These are phyloP conservation scores for Didymella segeticola DNA, from an alignment of 2,329 filamentous ascomycete species.

Conservation along the genomic window DNA sequence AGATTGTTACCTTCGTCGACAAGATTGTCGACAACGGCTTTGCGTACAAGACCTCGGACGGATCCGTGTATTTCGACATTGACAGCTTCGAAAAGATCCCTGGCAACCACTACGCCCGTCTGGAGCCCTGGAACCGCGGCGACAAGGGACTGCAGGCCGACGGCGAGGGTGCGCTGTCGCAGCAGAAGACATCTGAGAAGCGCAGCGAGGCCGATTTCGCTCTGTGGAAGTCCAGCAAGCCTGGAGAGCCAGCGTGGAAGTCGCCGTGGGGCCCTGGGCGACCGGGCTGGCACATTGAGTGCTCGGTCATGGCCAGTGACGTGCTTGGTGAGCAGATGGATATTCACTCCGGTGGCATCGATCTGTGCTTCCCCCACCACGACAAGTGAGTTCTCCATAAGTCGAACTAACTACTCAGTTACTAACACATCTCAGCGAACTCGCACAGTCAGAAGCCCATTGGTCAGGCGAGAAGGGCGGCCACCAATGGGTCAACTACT, in stretches of 20 bases:
- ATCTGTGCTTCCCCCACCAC: constrained; percentile 84
- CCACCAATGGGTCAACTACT: constrained; percentile 90
- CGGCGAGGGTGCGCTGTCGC: constrained; percentile 81
- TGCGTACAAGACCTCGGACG: constrained; percentile 76
- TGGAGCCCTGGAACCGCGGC: constrained; percentile 84
- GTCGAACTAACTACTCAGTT: background rate
- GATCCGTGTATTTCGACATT: constrained; percentile 95
- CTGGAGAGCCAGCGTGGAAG: constrained; percentile 89
- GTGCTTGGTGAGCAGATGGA: constrained; percentile 86
- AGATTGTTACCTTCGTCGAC: constrained; percentile 86
- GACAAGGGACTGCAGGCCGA: constrained; percentile 85
- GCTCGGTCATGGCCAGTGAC: constrained; percentile 92
- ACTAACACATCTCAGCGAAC: constrained; percentile 56
- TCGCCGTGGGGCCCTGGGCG: constrained; percentile 87
- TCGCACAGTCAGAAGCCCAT: constrained; percentile 90
- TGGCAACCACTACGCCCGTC: constrained; percentile 83
- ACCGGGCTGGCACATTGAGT: constrained; percentile 97
- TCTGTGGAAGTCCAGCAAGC: constrained; percentile 90
- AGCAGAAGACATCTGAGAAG: constrained; percentile 67
- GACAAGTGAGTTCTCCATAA: constrained; percentile 57
- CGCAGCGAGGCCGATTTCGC: constrained; percentile 84
- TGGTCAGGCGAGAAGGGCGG: constrained; percentile 59
- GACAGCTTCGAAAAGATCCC: constrained; percentile 76
- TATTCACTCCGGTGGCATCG: constrained; percentile 91
- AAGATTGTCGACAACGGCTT: constrained; percentile 84